These are phyloP conservation scores for Pezicula carpinea DNA, from an alignment of 2,329 filamentous ascomycete species.

Conservation along the genomic window DNA sequence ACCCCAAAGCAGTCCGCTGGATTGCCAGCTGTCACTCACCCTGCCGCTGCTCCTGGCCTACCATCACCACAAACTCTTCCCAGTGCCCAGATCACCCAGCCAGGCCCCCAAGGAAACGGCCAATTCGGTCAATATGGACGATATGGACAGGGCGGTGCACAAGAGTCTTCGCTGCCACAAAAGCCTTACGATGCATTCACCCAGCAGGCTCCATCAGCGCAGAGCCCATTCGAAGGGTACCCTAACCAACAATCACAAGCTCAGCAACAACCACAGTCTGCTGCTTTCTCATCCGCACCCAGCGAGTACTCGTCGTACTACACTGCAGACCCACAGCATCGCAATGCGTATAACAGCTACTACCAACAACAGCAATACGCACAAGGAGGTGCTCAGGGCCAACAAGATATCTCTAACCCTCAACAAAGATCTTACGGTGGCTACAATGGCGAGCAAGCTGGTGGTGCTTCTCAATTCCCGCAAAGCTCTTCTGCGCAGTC, in stretches of 20 bases:
- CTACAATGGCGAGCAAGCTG: conserved; percentile 63
- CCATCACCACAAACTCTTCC: conserved; percentile 31
- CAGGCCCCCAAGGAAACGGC: conserved; percentile 24
- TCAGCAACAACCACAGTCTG: conserved; percentile 53
- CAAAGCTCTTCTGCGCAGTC: conserved; percentile 66
- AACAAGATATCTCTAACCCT: conserved; percentile 67
- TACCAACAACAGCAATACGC: conserved; percentile 58
- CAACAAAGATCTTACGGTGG: conserved; percentile 76
- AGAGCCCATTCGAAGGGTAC: conserved; percentile 59
- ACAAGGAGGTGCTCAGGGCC: conserved; percentile 50
- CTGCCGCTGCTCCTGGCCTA: conserved; percentile 30
- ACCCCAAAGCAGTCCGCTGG: conserved; percentile 39
- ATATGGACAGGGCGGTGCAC: conserved; percentile 58
- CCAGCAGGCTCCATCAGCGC: conserved; percentile 60
- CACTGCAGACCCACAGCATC: conserved; percentile 67
- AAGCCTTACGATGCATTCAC: conserved; percentile 87
- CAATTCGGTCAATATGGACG: conserved; percentile 63
- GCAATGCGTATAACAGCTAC: conserved; percentile 71
- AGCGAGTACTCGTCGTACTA: conserved; percentile 85
- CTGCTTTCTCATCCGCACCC: conserved; percentile 67
- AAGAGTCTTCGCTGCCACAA: conserved; percentile 59
- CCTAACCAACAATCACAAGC: conserved; percentile 54
- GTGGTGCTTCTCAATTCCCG: conserved; percentile 63
- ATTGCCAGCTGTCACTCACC: conserved; percentile 44
- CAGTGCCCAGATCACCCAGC: conserved; percentile 32